Evolutionary conservation across 257 asterid species (phyloP).

Genomic region (Solanum phureja): DNA sequence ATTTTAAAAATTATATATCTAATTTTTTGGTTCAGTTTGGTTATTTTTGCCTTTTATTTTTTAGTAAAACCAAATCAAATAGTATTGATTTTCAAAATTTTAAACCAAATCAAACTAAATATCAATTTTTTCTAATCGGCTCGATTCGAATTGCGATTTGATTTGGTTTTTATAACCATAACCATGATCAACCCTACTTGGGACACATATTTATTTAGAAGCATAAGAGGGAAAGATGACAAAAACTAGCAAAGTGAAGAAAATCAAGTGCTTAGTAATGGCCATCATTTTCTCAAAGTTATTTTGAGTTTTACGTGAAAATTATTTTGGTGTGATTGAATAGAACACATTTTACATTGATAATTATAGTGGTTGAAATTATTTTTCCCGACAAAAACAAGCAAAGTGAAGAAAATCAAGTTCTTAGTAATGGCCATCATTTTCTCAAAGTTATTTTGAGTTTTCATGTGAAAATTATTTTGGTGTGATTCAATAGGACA

Average conservation of each 20-base stretch:
- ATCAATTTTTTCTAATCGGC: too few relatives aligned
- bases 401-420: not conserved
- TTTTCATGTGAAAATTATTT: not conserved
- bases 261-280: not conserved
- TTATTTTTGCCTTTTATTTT: too few relatives aligned
- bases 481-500: not conserved
- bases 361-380: not conserved
- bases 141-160: too few relatives aligned
- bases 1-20: too few relatives aligned
- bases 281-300: not conserved
- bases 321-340: not conserved
- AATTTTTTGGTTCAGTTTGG: too few relatives aligned
- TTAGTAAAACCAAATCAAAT: too few relatives aligned
- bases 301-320: not conserved
- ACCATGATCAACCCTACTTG: too few relatives aligned
- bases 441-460: not conserved
- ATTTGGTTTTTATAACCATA: too few relatives aligned
- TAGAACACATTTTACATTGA: not conserved
- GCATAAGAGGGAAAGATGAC: not conserved
- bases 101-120: too few relatives aligned
- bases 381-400: not conserved
- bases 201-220: too few relatives aligned
- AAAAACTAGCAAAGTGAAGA: not conserved
- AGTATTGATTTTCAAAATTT: too few relatives aligned
- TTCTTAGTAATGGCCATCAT: not conserved